Evolutionary conservation across 805 yeast species (phyloP), one percentile per base, ranked within the genome.

Genomic region (Isabelozyma heimii): DNA sequence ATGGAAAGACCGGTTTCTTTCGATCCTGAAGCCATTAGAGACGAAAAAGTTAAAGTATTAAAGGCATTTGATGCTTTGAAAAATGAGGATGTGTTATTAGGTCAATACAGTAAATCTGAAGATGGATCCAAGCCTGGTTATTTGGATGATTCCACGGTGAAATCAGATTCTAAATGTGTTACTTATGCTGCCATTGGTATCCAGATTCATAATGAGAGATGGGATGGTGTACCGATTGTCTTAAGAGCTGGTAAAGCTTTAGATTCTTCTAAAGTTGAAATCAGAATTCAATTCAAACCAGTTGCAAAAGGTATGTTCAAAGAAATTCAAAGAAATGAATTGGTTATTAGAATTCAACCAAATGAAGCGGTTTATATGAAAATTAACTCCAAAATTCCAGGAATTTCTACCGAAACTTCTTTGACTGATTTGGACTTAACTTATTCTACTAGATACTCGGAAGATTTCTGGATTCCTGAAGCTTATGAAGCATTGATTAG

Each of bases 201-300:
- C 52, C 75, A 84, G 55, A 88, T 94, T 67, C 77, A 84, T 61
- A 94, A 91, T 69, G 98, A 94, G 72, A 84, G 97, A 65, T 94
- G 99, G 99, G 94, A 88, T 54, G 98, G 98, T 62, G 98, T 94
- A 42, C 99, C 99, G 47, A 83, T 94, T 63, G 85, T 94, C 46
- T 77, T 94, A 77, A 83, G 97, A 73, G 99, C 98, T 13, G 99
- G 99, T 63, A 94, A 94, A 74, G 97, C 98, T n/a, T 76, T 94
- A 52, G 90, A 92, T 67, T 91, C 86, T 62, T 87, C 92, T 51
- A 91, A 91, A 77, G 99, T 94, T 44, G 99, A 94, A 75, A 86
- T 94, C 54, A 82, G 98, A 69, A 75, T 94, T 52, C 98, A 94
- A 76, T 92, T 87, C 75, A 89, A 85, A 72, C 86, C 87, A 41